Conservation (phyloP, 2,329 filamentous ascomycete genomes). For the Byssothecium circinans region DNA sequence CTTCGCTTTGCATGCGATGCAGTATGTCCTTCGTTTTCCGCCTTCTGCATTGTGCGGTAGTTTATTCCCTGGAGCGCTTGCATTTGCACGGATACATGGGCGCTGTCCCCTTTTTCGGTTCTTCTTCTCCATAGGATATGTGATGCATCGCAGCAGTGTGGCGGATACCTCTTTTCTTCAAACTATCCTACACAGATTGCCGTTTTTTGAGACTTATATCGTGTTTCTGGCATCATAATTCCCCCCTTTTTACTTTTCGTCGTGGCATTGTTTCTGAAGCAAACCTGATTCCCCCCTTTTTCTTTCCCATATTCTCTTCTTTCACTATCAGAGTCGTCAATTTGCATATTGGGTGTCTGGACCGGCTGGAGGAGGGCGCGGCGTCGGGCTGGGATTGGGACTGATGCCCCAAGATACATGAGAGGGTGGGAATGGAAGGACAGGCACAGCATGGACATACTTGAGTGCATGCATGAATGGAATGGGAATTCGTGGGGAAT, state of each 20-base stretch:
- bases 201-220: neutral
- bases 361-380: neutral
- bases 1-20: neutral
- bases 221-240: neutral
- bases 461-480: constrained; percentile 1
- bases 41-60: neutral
- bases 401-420: neutral
- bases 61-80: constrained; percentile 3
- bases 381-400: neutral
- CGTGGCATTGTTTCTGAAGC: constrained; percentile 1
- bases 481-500: constrained; percentile 1
- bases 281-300: constrained; percentile 6
- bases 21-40: neutral
- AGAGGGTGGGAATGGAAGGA: constrained; percentile 3
- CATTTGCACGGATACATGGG: constrained; percentile 4
- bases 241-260: neutral
- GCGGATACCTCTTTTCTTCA: neutral
- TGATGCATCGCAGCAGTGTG: constrained; percentile 1
- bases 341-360: constrained; percentile 8
- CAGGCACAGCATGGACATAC: constrained; percentile 6
- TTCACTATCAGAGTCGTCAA: neutral
- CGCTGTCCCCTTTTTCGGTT: constrained; percentile 1
- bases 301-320: neutral
- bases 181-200: neutral
- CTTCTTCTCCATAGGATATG: too few relatives aligned